Base-by-base conservation (phyloP, 306 rosid species). In the Chamaecrista fasciculata region DNA sequence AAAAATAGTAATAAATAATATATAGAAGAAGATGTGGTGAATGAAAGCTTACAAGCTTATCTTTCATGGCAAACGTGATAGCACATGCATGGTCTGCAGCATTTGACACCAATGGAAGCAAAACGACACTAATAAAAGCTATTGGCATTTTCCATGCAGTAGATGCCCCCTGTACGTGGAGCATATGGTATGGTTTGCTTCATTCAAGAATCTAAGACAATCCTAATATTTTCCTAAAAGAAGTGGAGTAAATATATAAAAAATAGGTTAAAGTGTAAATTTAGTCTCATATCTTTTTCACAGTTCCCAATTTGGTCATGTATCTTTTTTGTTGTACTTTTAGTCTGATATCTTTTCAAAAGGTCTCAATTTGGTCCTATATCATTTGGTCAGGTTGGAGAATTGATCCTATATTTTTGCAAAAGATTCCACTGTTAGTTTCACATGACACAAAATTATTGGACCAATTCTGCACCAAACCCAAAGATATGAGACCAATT, bases 61-160 rank as follows among this genome's bases (percentile, higher is more conserved):
- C 97, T 85, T 91, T 88, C 89, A 86, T 83, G 73, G 97, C 96
- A 86, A 91, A 91, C 82, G 86, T 83, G 57, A 91, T 40, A 60
- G 96, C 97, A 70, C 93, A 86, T 59, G 96, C 97, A 83, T 91
- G 97, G 79, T 91, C 97, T 8, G 95, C 96, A 50, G 97, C 97
- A 80, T 91, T 88, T 58, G 91, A 92, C 79, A 85, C 96, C 39
- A 91, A 72, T 12, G 97, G 97, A 66, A 91, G 97, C 84, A 91
- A 73, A 74, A 91, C 76, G 49, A 91, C 96, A 62, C 96, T 86
- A 46, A 91, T 91, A 76, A 88, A 91, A 39, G 96, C 20, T 36
- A 91, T 62, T 6, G 96, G 91, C 58, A 88, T 74, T 21, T 81
- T 80, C 85, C 87, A 80, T 37, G 85, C 63, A 34, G 46, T 28